Percentiles rank a stretch among this genome's conserved stretches.
These are phyloP conservation scores for Pinus taeda DNA, from an alignment of 75 land plant species.

Conservation along the genomic window DNA sequence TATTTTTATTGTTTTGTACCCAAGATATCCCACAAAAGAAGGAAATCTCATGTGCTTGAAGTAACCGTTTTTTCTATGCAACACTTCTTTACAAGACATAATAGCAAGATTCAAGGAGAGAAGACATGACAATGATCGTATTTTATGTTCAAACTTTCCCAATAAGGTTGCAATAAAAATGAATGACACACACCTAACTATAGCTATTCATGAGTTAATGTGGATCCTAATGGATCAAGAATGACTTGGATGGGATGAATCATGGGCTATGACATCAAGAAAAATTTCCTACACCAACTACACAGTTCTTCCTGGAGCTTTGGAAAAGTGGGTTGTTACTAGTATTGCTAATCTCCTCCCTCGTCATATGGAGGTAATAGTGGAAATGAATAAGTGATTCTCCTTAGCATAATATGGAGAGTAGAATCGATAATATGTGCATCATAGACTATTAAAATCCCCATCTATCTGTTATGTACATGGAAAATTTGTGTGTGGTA, in stretches of 20 bases:
- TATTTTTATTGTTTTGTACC: no score
- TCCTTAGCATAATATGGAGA: slow-evolving; percentile 46
- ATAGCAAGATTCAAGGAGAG: slow-evolving; percentile 87
- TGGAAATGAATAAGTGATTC: slow-evolving; percentile 84
- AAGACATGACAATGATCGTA: slow-evolving; percentile 23
- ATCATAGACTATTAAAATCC: slow-evolving; percentile 77
- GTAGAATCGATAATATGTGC: slow-evolving; percentile 45
- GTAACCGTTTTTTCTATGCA: no score
- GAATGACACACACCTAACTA: slow-evolving; percentile 97
- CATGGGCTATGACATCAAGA: slow-evolving; percentile 88
- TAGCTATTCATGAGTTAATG: slow-evolving; percentile 94
- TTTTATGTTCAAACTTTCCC: slow-evolving; percentile 71
- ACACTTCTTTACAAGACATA: slow-evolving; percentile 64
- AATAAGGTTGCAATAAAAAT: slow-evolving; percentile 91
- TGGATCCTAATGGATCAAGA: slow-evolving; percentile 87
- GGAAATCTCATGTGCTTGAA: no score
- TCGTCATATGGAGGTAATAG: slow-evolving; percentile 89
- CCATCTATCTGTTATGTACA: slow-evolving; percentile 71
- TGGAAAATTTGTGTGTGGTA: slow-evolving; percentile 91
- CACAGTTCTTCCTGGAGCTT: slow-evolving; percentile 97
- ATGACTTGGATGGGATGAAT: slow-evolving; percentile 91
- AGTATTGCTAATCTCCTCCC: slow-evolving; percentile 91
- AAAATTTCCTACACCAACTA: slow-evolving; percentile 91
- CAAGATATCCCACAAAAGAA: no score
- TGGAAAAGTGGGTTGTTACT: slow-evolving; percentile 91